Evolutionary conservation across 2,329 filamentous ascomycete genomes (phyloP).

Genomic region (Monosporascus sp.): DNA sequence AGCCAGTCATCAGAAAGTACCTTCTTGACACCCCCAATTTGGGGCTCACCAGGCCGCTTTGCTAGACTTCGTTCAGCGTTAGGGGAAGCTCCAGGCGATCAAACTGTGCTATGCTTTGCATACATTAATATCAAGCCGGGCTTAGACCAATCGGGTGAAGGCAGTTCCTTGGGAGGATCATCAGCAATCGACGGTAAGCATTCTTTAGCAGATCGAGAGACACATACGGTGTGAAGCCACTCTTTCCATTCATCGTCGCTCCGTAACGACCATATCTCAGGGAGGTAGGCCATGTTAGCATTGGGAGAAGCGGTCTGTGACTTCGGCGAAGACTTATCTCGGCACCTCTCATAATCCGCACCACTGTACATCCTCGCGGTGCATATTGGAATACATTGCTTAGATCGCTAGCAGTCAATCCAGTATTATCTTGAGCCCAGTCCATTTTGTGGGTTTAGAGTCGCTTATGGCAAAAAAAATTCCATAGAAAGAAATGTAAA

Average conservation of each 20-base stretch:
- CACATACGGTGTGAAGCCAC: conserved; percentile 3
- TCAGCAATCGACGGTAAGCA: not conserved
- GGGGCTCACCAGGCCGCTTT: not conserved
- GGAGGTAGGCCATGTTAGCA: not conserved
- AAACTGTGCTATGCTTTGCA: not conserved
- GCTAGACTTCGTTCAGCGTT: not conserved
- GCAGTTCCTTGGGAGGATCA: not conserved
- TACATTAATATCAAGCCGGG: not conserved
- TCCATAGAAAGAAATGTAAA: conserved; percentile 3
- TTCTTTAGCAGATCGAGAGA: not conserved
- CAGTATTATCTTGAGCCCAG: conserved; percentile 3
- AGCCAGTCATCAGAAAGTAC: not conserved
- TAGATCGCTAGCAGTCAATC: conserved; percentile 2
- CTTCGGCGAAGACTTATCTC: conserved; percentile 1
- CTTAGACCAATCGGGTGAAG: not conserved
- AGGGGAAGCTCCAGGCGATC: not conserved
- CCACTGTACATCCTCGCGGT: not conserved
- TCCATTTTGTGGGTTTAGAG: conserved; percentile 3
- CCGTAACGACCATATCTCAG: not conserved
- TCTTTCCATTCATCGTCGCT: conserved; percentile 2
- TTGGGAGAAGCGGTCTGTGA: not conserved
- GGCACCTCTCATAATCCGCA: not conserved
- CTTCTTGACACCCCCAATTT: not conserved
- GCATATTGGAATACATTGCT: conserved; percentile 8
- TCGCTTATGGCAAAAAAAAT: not conserved